Base-by-base conservation (phyloP, 768 basidiomycete genomes). In the Suillus plorans region DNA sequence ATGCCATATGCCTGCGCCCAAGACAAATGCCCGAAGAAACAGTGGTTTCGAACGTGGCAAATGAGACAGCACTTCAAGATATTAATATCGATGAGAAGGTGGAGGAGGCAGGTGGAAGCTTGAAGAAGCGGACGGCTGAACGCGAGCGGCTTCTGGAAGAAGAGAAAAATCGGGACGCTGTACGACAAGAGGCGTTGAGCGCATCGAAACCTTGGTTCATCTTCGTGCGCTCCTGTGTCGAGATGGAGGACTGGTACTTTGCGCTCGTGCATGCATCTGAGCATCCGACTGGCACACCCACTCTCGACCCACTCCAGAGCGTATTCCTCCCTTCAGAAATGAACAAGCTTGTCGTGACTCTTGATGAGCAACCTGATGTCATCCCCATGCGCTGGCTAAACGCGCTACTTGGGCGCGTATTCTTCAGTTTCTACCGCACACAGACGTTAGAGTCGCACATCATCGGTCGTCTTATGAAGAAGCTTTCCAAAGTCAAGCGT, bases 311-410 rank as follows among this genome's bases (percentile, higher is more conserved):
- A 0, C 78, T 91, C 57, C 80, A 81, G 47, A 72, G 82, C 42
- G 82, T 97, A 20, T 98, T 95, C 80, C 79, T 82, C 61, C 80
- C 89, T 6, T 77, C 81, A 12, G 93, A 97, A 74, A 97, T 98
- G 94, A 82, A 86, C 63, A 80, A 84, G 67, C 84, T 99, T 47
- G 89, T 98, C 64, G 80, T 88, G 18, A 92, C 89, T 7, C 82
- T 99, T 66, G 97, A 99, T 78, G 87, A 90, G 69, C 93, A 95
- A 73, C 92, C 97, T 3, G 97, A 99, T 74, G 91, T 95, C 66
- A 95, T 98, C 64, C 96, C 95, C 3, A 94, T 95, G 86, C 90
- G 97, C 5, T 99, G 97, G 97, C 80, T 98, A 57, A 99, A 99
- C 72, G 97, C 95, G 0, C 80, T 99, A 62, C 78, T 99, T 66